Evolutionary conservation across 1,139 yeast genomes (phyloP).

Genomic region (Candida labiduridarum): DNA sequence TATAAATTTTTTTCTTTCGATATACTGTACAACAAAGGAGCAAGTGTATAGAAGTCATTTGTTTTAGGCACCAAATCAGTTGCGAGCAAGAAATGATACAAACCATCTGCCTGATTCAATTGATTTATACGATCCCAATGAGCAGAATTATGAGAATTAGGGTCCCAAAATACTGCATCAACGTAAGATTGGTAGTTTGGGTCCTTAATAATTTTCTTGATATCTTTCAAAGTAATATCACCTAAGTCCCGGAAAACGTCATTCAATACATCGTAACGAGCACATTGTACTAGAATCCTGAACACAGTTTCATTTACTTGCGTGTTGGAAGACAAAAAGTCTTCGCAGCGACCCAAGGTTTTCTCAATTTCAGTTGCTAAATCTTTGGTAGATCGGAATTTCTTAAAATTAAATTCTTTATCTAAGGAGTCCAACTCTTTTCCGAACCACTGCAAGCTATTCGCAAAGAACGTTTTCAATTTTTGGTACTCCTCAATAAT

Average conservation of each 20-base stretch:
- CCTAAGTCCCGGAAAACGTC: conserved; percentile 3
- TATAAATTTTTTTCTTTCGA: conserved; percentile 9
- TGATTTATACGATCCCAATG: too few species aligned
- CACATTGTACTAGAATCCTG: conserved; percentile 7
- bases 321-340: conserved; percentile 14
- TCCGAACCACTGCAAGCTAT: conserved; percentile 27
- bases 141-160: too few species aligned
- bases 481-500: conserved; percentile 8
- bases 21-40: conserved; percentile 9
- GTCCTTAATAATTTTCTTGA: conserved; percentile 5
- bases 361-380: conserved; percentile 23
- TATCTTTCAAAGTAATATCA: conserved; percentile 4
- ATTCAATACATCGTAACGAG: conserved; percentile 7
- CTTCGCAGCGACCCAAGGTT: conserved; percentile 25
- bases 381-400: conserved; percentile 15
- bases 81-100: neutral
- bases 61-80: conserved; percentile 6
- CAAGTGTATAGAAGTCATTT: conserved; percentile 3
- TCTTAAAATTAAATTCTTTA: conserved; percentile 25
- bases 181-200: conserved; percentile 1
- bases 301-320: conserved; percentile 6
- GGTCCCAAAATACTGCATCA: neutral
- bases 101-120: neutral
- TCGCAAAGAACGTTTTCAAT: conserved; percentile 2
- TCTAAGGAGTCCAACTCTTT: conserved; percentile 29